phyloP scores from a whole-genome alignment of 2,329 filamentous ascomycete species.

The Paecilomyces niveus region DNA sequence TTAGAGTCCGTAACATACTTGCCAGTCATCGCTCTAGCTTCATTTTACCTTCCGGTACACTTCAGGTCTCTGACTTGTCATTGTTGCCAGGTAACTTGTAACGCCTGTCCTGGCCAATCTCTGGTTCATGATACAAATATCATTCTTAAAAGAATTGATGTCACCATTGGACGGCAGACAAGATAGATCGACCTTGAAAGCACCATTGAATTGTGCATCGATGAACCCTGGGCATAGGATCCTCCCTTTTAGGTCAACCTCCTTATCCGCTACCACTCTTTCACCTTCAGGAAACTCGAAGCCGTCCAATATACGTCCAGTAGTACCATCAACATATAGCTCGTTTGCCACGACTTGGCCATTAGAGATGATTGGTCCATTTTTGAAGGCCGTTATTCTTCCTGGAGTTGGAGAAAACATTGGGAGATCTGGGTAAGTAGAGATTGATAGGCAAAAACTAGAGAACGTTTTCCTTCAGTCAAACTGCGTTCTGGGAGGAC shows the following conservation, averaged over 20 bases:
- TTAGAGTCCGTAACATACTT: neutral
- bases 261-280: neutral
- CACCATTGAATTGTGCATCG: conserved; percentile 10
- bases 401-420: neutral
- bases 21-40: conserved; percentile 6
- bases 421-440: neutral
- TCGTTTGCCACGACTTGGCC: neutral
- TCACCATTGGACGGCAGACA: conserved; percentile 26
- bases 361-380: neutral
- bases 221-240: conserved; percentile 10
- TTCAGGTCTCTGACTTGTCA: conserved; percentile 6
- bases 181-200: conserved; percentile 11
- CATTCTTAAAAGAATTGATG: conserved; percentile 3
- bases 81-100: conserved; percentile 11
- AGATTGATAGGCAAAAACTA: neutral
- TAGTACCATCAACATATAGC: neutral
- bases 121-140: conserved; percentile 6
- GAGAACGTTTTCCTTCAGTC: neutral
- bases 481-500: neutral
- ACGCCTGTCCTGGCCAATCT: conserved; percentile 8
- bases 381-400: neutral
- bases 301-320: neutral
- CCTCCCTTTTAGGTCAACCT: conserved; percentile 5
- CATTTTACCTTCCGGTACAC: neutral
- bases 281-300: neutral